Evolutionary conservation across 306 rosid genomes (phyloP).

Genomic region (Dryas octopetala): DNA sequence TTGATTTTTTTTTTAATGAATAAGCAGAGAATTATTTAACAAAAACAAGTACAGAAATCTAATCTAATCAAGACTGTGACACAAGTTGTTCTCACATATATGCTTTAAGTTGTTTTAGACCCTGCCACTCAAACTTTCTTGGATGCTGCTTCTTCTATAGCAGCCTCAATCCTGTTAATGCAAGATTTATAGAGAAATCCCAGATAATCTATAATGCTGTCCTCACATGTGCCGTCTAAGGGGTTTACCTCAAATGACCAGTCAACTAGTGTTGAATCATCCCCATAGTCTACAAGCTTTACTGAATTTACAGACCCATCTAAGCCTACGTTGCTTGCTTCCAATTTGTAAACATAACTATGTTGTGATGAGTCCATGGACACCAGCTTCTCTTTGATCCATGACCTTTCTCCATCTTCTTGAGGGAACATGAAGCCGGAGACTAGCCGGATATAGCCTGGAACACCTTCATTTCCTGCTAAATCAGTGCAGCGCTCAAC

Average conservation of each 20-base stretch:
- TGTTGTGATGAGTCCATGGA: conserved; percentile 48
- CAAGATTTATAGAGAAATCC: conserved; percentile 75
- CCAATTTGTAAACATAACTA: conserved; percentile 62
- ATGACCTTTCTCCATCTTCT: conserved; percentile 75
- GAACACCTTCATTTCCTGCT: conserved; percentile 57
- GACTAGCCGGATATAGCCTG: conserved; percentile 56
- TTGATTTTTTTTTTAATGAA: neutral
- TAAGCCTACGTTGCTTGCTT: conserved; percentile 74
- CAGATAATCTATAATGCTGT: conserved; percentile 57
- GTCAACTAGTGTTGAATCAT: conserved; percentile 56
- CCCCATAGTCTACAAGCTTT: conserved; percentile 59
- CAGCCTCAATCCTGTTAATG: conserved; percentile 66
- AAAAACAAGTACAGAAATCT: neutral
- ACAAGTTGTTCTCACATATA: too few species aligned
- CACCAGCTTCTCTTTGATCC: conserved; percentile 82
- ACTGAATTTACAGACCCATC: conserved; percentile 70
- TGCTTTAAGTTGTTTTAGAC: neutral
- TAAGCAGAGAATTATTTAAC: too few species aligned
- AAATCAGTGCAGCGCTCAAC: conserved; percentile 65
- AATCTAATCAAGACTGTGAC: too few species aligned
- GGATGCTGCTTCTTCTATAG: conserved; percentile 48
- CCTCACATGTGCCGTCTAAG: conserved; percentile 49
- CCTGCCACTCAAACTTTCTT: neutral
- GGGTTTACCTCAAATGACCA: conserved; percentile 72
- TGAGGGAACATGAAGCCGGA: conserved; percentile 88